These are phyloP conservation scores for Phenoliferia sp. DNA, from an alignment of 1,284 basidiomycete genomes.

Conservation along the genomic window DNA sequence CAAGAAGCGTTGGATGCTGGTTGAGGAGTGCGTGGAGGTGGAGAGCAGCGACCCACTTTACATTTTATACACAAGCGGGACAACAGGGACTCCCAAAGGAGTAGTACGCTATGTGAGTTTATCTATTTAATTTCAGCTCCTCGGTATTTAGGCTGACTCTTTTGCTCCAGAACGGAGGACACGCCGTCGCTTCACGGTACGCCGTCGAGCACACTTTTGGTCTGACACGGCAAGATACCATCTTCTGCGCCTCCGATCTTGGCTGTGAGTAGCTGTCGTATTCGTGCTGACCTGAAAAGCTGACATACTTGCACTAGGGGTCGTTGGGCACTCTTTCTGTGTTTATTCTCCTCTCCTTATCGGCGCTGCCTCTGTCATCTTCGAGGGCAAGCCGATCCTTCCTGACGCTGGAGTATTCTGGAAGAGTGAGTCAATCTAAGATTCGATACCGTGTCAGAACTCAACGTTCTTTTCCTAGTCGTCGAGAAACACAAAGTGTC, in stretches of 20 bases:
- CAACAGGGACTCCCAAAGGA: conserved; percentile 39
- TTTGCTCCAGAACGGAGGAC: conserved; percentile 33
- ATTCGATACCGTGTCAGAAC: not conserved
- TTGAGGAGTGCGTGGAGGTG: conserved; percentile 32
- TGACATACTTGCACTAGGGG: not conserved
- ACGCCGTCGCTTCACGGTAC: conserved; percentile 36
- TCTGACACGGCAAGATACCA: conserved; percentile 31
- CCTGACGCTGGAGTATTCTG: conserved; percentile 40
- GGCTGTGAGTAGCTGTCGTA: conserved; percentile 36
- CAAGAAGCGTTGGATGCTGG: conserved; percentile 20
- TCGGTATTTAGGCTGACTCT: not conserved
- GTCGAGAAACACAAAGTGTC: conserved; percentile 12
- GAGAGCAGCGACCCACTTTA: conserved; percentile 32
- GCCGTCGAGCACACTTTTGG: conserved; percentile 38
- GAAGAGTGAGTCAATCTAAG: conserved; percentile 18
- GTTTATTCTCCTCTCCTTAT: conserved; percentile 38
- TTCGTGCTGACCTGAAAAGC: conserved; percentile 6
- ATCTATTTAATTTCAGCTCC: not conserved
- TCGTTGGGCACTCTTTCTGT: conserved; percentile 24
- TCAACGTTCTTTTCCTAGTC: conserved; percentile 13
- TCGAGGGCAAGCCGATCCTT: conserved; percentile 39
- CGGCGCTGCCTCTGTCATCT: conserved; percentile 37
- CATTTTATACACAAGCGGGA: conserved; percentile 36
- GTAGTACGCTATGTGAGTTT: conserved; percentile 23
- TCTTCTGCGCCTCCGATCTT: conserved; percentile 31